Base-by-base conservation (phyloP, 2,329 filamentous ascomycete species). In the Alternaria sp. region DNA sequence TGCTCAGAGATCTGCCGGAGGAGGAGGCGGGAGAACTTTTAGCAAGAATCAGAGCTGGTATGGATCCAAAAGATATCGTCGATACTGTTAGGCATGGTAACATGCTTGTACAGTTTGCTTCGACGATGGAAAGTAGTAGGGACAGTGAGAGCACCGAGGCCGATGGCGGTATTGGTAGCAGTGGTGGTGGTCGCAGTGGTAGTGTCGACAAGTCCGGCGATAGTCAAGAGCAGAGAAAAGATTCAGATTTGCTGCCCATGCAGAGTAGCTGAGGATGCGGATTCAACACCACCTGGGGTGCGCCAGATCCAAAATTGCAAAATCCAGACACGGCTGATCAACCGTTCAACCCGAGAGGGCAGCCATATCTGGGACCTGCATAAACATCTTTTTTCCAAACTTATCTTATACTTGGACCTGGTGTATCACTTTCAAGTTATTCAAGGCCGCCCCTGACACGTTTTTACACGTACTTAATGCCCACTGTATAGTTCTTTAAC, bases 81-180 rank as follows among this genome's bases (percentile, higher is more conserved):
- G 64, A 66, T 36, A 61, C 61, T 38, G 61, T 69, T 1, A 60
- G 44, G 5, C 60, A 67, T 57, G 66, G 66, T n/a, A 64, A 46
- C 36, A 40, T 69, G 45, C 65, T 69, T 8, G 54, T 69, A 54
- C 57, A 67, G 20, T 51, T 69, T 18, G 61, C 63, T 14, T 59
- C 51, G 25, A 25, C 54, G 14, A 20, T 49, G 7, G 55, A 34
- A 28, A 32, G n/a, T 28, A 49, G 9, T 14, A 55, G 27, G 43
- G 18, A 20, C 4, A 50, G 38, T 44, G 18, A n/a, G 7, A 32
- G 34, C 22, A 36, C 44, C 4, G 45, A 46, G 45, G 16, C n/a
- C 20, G 25, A 36, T 30, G 41, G 28, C 7, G 51, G 18, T 9
- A 2, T 27, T 8, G 36, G 32, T 9, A 49, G 45, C 22, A 59